Evolutionary conservation across 2,329 filamentous ascomycete genomes (phyloP).

Genomic region (Stylonectria norvegica): DNA sequence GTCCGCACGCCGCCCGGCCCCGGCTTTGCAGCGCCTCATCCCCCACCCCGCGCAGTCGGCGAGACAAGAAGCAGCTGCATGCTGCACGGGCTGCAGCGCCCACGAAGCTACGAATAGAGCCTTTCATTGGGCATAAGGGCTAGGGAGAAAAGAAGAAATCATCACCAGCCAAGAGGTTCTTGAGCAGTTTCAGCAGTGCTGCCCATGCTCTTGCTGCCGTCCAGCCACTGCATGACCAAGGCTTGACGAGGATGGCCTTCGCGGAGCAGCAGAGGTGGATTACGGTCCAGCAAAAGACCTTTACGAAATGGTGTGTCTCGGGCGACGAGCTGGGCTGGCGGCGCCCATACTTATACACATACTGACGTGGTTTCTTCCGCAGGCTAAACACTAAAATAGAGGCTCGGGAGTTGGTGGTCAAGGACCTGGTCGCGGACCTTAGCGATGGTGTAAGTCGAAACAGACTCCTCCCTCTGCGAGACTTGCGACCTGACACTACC

Average conservation of each 20-base stretch:
- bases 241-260: conserved; percentile 58
- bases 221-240: conserved; percentile 49
- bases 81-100: conserved; percentile 47
- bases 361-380: conserved; percentile 1
- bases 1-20: conserved; percentile 14
- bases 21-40: conserved; percentile 24
- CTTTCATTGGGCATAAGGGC: conserved; percentile 23
- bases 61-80: conserved; percentile 49
- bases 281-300: conserved; percentile 94
- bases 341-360: too few species aligned
- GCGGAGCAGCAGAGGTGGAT: conserved; percentile 66
- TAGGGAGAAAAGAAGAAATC: conserved; percentile 23
- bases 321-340: background rate
- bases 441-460: conserved; percentile 77
- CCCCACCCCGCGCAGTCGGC: conserved; percentile 37
- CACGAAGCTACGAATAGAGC: conserved; percentile 39
- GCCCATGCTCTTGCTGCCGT: conserved; percentile 43
- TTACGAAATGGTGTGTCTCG: conserved; percentile 78
- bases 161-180: conserved; percentile 28
- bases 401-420: conserved; percentile 71
- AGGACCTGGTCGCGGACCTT: conserved; percentile 83
- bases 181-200: conserved; percentile 35
- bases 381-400: conserved; percentile 97
- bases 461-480: background rate
- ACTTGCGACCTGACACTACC: conserved; percentile 15